Conservation (phyloP, 73 alveolate genomes). For the Stentor coeruleus region DNA sequence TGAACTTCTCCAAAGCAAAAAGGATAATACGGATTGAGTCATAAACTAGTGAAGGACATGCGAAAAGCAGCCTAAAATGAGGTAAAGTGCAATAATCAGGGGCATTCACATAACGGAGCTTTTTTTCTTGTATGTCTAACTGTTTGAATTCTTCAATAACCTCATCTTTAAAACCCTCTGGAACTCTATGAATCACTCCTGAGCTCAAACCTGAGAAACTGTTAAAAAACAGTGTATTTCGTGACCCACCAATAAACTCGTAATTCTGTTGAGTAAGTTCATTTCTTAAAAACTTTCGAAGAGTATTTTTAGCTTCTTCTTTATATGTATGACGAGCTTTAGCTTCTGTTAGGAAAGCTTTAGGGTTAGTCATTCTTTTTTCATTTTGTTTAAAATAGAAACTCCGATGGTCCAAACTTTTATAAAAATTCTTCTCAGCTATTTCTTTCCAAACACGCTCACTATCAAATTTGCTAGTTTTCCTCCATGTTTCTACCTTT, state of each 20-base stretch:
- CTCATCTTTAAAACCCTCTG: constrained; percentile 5
- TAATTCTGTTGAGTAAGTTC: not conserved
- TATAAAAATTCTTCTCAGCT: constrained; percentile 40
- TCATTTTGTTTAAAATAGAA: constrained; percentile 54
- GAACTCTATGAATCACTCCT: not conserved
- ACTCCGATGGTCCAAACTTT: constrained; percentile 57
- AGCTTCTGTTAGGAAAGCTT: not conserved
- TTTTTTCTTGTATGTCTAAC: not conserved
- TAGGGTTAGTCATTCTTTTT: constrained; percentile 9
- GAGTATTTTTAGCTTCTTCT: not conserved
- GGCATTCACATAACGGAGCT: not conserved
- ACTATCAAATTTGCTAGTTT: constrained; percentile 30
- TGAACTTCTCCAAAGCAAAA: constrained; percentile 2
- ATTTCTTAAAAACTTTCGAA: not conserved
- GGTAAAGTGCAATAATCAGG: constrained; percentile 8
- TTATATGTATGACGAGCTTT: not conserved
- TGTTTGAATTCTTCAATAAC: not conserved
- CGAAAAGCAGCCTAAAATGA: constrained; percentile 18
- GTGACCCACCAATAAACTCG: constrained; percentile 20
- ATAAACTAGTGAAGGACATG: not conserved
- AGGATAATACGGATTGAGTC: not conserved
- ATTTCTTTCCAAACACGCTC: constrained; percentile 45
- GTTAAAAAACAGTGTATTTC: constrained; percentile 13
- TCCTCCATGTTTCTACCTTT: constrained; percentile 32
- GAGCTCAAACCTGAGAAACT: not conserved